Conservation (phyloP, 148 eudicot genomes). For the Nyssa sinensis region DNA sequence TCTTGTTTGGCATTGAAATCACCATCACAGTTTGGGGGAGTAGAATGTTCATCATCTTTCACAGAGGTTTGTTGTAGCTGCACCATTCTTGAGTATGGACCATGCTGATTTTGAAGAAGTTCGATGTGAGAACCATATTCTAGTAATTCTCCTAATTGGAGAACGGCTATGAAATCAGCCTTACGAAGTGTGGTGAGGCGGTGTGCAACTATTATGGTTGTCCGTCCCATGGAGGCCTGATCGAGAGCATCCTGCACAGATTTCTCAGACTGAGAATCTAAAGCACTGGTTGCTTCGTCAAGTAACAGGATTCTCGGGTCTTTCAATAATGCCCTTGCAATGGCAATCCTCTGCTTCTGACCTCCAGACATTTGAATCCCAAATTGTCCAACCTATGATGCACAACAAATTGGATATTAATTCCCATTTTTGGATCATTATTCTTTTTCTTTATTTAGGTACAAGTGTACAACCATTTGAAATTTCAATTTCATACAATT, state of each 20-base stretch:
- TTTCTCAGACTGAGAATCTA: conserved; percentile 20
- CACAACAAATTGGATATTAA: neutral
- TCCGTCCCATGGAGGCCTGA: conserved; percentile 18
- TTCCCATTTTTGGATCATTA: neutral
- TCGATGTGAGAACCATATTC: conserved; percentile 17
- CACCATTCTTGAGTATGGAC: too few species aligned
- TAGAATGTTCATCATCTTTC: too few species aligned
- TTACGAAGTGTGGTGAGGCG: conserved; percentile 18
- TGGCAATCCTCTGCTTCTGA: conserved; percentile 20
- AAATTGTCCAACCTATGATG: conserved; percentile 13
- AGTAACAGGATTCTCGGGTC: conserved; percentile 19
- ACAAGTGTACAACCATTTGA: too few species aligned
- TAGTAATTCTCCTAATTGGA: conserved; percentile 12
- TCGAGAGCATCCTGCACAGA: conserved; percentile 20
- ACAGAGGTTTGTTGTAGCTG: too few species aligned
- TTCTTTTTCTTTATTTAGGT: too few species aligned
- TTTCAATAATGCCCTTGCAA: conserved; percentile 17
- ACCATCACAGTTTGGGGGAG: too few species aligned
- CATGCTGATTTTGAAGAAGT: neutral
- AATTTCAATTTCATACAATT: too few species aligned
- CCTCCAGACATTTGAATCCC: conserved; percentile 21
- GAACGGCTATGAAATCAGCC: conserved; percentile 9
- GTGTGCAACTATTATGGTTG: conserved; percentile 21
- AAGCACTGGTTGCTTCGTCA: conserved; percentile 22
- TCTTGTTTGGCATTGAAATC: too few species aligned